These are phyloP conservation scores for Fomitopsis schrenkii DNA, from an alignment of 1,284 basidiomycete species.

Conservation along the genomic window DNA sequence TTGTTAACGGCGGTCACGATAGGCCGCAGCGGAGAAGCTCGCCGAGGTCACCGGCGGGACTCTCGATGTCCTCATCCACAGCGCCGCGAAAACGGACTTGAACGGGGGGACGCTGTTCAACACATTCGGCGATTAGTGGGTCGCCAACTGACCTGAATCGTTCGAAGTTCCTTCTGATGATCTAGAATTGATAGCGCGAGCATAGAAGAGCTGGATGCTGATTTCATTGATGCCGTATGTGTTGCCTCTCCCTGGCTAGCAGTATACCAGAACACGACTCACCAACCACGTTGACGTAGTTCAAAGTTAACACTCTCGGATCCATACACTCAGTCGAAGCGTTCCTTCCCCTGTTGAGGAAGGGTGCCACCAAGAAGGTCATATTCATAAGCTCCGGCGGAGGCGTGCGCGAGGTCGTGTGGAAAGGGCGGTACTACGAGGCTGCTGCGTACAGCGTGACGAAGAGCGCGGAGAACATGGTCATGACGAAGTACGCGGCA, in stretches of 20 bases:
- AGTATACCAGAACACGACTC: too few species aligned
- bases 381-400: constrained; percentile 29
- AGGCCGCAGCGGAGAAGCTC: constrained; percentile 14
- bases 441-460: constrained; percentile 30
- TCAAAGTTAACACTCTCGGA: constrained; percentile 35
- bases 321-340: constrained; percentile 32
- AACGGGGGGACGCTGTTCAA: not conserved
- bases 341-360: constrained; percentile 34
- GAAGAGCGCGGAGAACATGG: constrained; percentile 36
- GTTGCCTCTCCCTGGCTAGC: too few species aligned
- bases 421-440: constrained; percentile 8
- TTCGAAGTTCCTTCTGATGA: too few species aligned
- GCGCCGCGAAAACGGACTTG: constrained; percentile 17
- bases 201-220: too few species aligned
- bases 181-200: too few species aligned
- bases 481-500: constrained; percentile 35
- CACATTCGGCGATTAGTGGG: not conserved
- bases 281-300: constrained; percentile 9
- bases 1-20: not conserved
- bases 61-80: constrained; percentile 30
- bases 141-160: too few species aligned
- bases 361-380: constrained; percentile 33
- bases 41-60: constrained; percentile 20
- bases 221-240: too few species aligned
- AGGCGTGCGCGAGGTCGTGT: constrained; percentile 26